Evolutionary conservation across 1,284 basidiomycete genomes (phyloP).

Genomic region (Cryptococcus sp.): DNA sequence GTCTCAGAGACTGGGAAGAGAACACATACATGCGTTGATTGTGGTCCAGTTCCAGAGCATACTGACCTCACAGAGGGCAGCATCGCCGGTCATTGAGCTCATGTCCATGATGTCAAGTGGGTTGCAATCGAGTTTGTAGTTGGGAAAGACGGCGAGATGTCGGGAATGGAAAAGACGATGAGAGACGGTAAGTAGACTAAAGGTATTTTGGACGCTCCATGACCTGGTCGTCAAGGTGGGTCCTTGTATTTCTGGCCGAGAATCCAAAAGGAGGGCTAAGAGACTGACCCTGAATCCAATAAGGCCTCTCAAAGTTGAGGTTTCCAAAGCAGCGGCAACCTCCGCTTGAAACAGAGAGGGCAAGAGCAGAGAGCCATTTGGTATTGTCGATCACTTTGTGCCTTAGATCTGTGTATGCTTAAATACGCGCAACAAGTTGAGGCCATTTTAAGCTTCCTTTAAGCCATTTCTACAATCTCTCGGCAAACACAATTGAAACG

Average conservation of each 20-base stretch:
- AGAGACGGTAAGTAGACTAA: too few relatives aligned
- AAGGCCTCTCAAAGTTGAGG: background rate
- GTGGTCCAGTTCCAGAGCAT: constrained; percentile 38
- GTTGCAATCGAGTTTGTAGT: too few relatives aligned
- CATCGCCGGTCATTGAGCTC: too few relatives aligned
- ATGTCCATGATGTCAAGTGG: too few relatives aligned
- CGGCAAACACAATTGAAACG: background rate
- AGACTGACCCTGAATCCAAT: background rate
- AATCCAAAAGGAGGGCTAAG: too few relatives aligned
- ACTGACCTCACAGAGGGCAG: constrained; percentile 3
- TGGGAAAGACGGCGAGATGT: too few relatives aligned
- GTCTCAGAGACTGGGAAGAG: background rate
- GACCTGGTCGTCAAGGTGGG: too few relatives aligned
- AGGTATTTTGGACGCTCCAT: too few relatives aligned
- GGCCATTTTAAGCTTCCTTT: background rate
- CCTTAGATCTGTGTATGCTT: background rate
- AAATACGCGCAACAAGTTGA: background rate
- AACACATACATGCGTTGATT: constrained; percentile 20
- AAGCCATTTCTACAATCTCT: too few relatives aligned
- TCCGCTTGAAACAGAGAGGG: background rate
- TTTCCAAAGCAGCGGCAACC: background rate
- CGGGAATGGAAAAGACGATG: too few relatives aligned
- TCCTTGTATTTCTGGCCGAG: too few relatives aligned
- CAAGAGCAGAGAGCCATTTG: background rate
- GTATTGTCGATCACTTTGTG: background rate